Base-by-base conservation (phyloP, 192 early-diverging fungal genomes). In the Phycomyces blakesleeanus region DNA sequence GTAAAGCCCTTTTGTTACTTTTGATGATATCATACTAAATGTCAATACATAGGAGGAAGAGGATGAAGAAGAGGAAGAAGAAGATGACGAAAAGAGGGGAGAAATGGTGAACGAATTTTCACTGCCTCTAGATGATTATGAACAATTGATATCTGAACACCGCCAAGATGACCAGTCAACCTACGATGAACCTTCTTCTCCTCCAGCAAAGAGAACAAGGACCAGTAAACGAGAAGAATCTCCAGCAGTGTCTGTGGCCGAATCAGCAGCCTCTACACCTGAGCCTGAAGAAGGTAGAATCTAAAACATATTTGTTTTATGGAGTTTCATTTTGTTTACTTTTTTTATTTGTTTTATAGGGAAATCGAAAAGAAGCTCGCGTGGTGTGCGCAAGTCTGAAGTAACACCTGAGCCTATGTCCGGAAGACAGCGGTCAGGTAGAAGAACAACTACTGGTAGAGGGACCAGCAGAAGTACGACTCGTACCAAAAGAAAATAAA, bases 201-300 rank as follows among this genome's bases (percentile, higher is more conserved):
- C 65, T 25, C 55, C 74, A 53, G 39, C 68, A 2, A 77, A 72
- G 44, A 63, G 77, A 38, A 74, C 68, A 5, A 74, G 75, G 5
- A 34, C 67, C 0, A 66, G 59, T 7, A 68, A 77, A 22, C 63
- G 76, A 27, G 79, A 81, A 24, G 70, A 66, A 21, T 82, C 80
- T 0, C 80, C 78, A 6, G 72, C 80, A 8, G 66, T 71, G 1
- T 77, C 80, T 1, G 67, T 75, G 5, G 67, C 72, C 3, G 76
- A 73, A 22, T 82, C 80, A 0, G 72, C 67, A 53, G 72, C 80
- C 1, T 79, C 80, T 0, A 79, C 80, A 24, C 77, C 80, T 10
- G 80, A 81, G 9, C 76, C 78, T 39, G 80, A 82, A 49, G 80
- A 82, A 49, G 60, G 80, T 82, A 74, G 61, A 40, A 2, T 18